These are phyloP conservation scores for Macroventuria anomochaeta DNA, from an alignment of 2,329 filamentous ascomycete species.

Conservation along the genomic window DNA sequence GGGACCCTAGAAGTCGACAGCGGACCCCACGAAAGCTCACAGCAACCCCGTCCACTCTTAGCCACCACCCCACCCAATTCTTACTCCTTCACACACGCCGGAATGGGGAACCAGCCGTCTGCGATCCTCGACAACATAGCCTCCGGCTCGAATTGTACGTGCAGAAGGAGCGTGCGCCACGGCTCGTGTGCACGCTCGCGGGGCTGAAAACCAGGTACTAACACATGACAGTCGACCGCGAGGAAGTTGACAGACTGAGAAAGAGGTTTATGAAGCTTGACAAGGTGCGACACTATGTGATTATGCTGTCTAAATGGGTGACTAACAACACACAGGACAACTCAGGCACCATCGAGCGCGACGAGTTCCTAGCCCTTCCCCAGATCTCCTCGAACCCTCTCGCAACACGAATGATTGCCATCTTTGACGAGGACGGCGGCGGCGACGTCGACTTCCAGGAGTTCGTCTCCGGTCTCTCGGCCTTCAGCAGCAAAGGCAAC, in stretches of 20 bases:
- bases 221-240: conserved; percentile 77
- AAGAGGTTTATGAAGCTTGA: conserved; percentile 99
- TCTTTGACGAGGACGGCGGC: conserved; percentile 97
- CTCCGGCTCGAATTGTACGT: conserved; percentile 91
- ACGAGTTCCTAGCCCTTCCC: conserved; percentile 95
- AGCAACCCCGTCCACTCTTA: conserved; percentile 19
- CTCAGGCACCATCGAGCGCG: conserved; percentile 96
- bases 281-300: conserved; percentile 68
- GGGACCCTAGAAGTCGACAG: conserved; percentile 25
- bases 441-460: conserved; percentile 99
- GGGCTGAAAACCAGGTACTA: conserved; percentile 39
- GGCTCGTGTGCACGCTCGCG: conserved; percentile 33
- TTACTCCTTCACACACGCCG: conserved; percentile 32
- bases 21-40: conserved; percentile 31
- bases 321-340: conserved; percentile 71
- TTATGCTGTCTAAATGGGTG: not conserved
- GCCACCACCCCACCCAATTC: conserved; percentile 18
- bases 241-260: conserved; percentile 92
- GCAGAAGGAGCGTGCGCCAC: conserved; percentile 13
- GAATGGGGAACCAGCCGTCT: conserved; percentile 63
- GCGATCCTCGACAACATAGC: conserved; percentile 93
- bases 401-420: conserved; percentile 98
- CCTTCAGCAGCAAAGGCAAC: conserved; percentile 97
- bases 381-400: conserved; percentile 98
- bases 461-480: conserved; percentile 92